Evolutionary conservation across 2,329 filamentous ascomycete species (phyloP), one percentile per base, ranked within the genome.

Genomic region (Helotiales sp.): DNA sequence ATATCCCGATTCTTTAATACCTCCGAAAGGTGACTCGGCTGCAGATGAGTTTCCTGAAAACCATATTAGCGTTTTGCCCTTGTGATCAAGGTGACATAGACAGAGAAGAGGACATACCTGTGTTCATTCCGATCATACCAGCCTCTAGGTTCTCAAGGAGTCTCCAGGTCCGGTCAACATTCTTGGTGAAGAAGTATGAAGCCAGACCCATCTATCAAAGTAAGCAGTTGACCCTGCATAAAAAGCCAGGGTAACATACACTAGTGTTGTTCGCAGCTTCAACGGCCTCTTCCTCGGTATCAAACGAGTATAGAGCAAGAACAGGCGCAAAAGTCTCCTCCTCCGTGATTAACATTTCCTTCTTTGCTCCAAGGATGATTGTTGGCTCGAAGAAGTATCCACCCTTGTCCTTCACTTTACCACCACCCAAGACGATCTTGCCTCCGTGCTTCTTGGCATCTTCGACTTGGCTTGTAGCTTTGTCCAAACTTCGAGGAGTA

Each of bases 351-450:
- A 76, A 63, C 84, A 88, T 88, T 2, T 84, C 77, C 9, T 76
- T 72, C 6, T 77, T 84, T 61, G 85, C 82, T 4, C 81, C 79
- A 0, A 79, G 79, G 38, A 90, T 79, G 55, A 89, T 81, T 0
- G 86, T 89, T 1, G 85, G 86, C 68, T 87, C 78, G 71, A 89
- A 88, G 76, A 89, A 91, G 72, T 87, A 90, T 4, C 86, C 85
- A 0, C 76, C 73, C 8, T 75, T 70, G 24, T 70, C 69, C 1
- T 75, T 70, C 2, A 86, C 76, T 71, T 79, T 63, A 68, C 79
- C 77, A 1, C 83, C 86, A 12, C 88, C 88, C 19, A 86, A 74
- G 1, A 89, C 73, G n/a, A 89, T 72, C 44, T 80, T 81, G 1
- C 83, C 89, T 2, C 88, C 88, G 36, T 82, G 78, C 54, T 78